Conservation (phyloP, 2,329 filamentous ascomycete genomes). For the Microdochium trichocladiopsis region DNA sequence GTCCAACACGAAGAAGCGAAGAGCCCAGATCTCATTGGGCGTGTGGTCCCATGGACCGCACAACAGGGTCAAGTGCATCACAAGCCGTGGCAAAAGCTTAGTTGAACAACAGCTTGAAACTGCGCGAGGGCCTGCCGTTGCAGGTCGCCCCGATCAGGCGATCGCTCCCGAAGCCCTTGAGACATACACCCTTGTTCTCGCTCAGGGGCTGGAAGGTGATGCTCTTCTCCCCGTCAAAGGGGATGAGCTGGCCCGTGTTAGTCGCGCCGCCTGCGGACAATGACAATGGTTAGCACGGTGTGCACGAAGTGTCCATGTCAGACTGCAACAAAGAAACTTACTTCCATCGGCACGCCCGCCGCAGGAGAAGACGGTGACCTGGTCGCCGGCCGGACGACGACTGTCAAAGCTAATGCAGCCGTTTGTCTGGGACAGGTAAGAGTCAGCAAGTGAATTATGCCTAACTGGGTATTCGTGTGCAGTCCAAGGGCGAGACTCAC, state of each 20-base stretch:
- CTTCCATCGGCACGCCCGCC: constrained; percentile 42
- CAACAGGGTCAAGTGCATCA: not conserved
- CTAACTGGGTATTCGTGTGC: no score
- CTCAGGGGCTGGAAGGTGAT: constrained; percentile 38
- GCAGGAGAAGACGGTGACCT: constrained; percentile 43
- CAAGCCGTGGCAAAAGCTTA: not conserved
- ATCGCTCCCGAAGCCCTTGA: constrained; percentile 10
- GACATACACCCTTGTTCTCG: constrained; percentile 33
- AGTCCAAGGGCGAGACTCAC: no score
- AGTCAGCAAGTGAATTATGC: not conserved
- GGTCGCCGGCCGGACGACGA: constrained; percentile 33
- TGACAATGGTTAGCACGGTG: constrained; percentile 6
- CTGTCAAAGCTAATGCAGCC: constrained; percentile 45
- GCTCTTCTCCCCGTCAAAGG: constrained; percentile 31
- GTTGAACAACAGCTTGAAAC: not conserved
- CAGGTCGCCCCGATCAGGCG: not conserved
- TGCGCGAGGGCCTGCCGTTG: not conserved
- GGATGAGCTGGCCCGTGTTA: constrained; percentile 40
- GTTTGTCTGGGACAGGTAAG: constrained; percentile 25
- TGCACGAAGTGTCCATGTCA: not conserved
- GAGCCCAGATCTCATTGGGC: not conserved
- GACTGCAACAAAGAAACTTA: constrained; percentile 13
- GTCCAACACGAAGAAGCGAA: not conserved
- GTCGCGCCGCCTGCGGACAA: constrained; percentile 30
- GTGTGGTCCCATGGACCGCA: not conserved